phyloP scores from a whole-genome alignment of 331 rosid species.

The Arachis monticola region DNA sequence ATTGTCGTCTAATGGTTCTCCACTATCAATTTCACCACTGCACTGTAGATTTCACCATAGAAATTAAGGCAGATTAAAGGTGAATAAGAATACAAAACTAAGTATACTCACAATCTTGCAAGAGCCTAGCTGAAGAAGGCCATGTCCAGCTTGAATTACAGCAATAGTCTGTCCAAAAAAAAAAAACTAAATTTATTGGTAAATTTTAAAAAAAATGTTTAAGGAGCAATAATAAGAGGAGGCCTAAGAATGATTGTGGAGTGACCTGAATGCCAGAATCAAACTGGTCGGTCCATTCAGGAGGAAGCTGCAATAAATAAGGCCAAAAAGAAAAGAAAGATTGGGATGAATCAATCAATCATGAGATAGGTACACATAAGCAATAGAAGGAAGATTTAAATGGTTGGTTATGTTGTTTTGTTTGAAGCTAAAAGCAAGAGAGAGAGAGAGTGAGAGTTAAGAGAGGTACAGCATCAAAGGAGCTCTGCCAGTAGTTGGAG shows the following conservation, averaged over 20 bases:
- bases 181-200: not conserved
- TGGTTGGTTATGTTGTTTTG: too few species aligned
- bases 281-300: conserved; percentile 98
- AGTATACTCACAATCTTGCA: conserved; percentile 86
- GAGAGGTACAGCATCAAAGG: conserved; percentile 87
- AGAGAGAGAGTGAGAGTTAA: not conserved
- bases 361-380: not conserved
- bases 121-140: conserved; percentile 97
- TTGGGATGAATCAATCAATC: conserved; percentile 43
- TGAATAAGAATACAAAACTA: too few species aligned
- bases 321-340: conserved; percentile 38
- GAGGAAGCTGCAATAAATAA: conserved; percentile 90
- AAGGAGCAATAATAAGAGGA: conserved; percentile 21
- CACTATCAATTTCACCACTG: too few species aligned
- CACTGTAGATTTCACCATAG: too few species aligned
- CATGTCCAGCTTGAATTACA: conserved; percentile 99
- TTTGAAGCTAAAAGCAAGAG: not conserved
- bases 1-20: too few species aligned
- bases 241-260: conserved; percentile 23
- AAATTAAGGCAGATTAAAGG: too few species aligned
- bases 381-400: too few species aligned
- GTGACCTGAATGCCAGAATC: conserved; percentile 98
- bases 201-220: not conserved
- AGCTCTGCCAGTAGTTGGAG: conserved; percentile 99
- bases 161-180: conserved; percentile 84